A percentile compares a stretch with the other conserved stretches of the same genome.
Evolutionary conservation across 352 stramenopile genomes (phyloP).

Genomic region (Globisporangium echinulatum): DNA sequence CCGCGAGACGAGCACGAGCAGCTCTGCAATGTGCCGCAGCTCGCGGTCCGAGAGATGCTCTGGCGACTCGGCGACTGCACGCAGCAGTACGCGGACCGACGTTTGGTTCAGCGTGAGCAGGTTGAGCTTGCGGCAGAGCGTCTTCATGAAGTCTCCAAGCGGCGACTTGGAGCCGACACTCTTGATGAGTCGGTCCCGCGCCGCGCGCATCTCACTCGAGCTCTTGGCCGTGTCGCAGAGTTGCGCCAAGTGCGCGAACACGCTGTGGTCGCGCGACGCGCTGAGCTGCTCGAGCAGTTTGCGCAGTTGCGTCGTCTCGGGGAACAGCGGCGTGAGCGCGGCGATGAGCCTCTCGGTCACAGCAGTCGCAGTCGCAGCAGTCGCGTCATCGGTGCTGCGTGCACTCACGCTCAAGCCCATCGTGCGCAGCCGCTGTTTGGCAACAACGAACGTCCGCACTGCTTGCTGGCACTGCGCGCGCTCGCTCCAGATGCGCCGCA

Average conservation of each 20-base stretch:
- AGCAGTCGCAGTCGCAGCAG: conserved; percentile 11
- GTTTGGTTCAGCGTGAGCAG: conserved; percentile 57
- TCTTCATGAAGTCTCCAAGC: conserved; percentile 76
- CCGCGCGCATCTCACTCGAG: conserved; percentile 38
- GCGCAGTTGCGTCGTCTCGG: conserved; percentile 41
- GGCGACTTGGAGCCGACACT: conserved; percentile 71
- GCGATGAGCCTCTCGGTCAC: conserved; percentile 28
- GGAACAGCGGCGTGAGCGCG: conserved; percentile 45
- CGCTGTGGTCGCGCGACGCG: conserved; percentile 69
- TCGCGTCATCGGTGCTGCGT: neutral
- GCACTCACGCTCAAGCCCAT: neutral
- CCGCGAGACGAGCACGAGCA: conserved; percentile 46
- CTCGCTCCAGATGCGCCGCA: conserved; percentile 63
- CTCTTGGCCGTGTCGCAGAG: conserved; percentile 51
- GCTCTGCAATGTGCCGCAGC: conserved; percentile 47
- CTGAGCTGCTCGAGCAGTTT: conserved; percentile 60
- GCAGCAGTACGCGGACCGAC: conserved; percentile 27
- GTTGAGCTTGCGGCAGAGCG: conserved; percentile 73
- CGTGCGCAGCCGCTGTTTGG: conserved; percentile 38
- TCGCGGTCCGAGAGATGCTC: conserved; percentile 21
- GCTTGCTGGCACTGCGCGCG: conserved; percentile 39
- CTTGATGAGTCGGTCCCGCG: conserved; percentile 68
- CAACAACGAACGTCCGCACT: conserved; percentile 30
- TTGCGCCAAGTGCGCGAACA: conserved; percentile 66
- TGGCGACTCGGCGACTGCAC: conserved; percentile 29